A percentile compares a stretch with the other conserved stretches of the same genome.
Conservation (phyloP, 306 rosid species). For the Vicia sativa region DNA sequence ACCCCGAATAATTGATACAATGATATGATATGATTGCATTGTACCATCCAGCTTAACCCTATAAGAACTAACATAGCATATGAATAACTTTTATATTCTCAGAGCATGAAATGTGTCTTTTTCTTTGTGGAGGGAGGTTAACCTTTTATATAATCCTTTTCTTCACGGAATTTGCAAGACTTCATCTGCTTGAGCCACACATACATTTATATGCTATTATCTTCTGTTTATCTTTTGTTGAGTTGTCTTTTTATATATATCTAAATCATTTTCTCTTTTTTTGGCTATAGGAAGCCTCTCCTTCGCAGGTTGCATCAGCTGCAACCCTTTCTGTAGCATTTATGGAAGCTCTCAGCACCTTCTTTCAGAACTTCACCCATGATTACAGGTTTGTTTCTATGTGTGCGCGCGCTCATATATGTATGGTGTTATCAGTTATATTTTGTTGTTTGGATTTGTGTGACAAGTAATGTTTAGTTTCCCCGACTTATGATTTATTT, state of each 20-base stretch:
- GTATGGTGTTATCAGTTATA: constrained; percentile 11
- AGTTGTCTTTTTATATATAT: constrained; percentile 25
- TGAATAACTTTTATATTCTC: neutral
- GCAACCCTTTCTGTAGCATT: constrained; percentile 94
- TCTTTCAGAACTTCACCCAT: constrained; percentile 83
- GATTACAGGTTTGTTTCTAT: constrained; percentile 75
- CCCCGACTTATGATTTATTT: constrained; percentile 27
- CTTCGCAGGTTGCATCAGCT: constrained; percentile 96
- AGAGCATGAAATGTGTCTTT: neutral
- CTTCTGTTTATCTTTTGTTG: constrained; percentile 6
- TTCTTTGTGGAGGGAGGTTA: neutral
- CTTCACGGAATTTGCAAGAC: constrained; percentile 16
- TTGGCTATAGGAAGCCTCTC: constrained; percentile 78
- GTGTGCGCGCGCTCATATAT: neutral
- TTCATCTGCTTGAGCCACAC: neutral
- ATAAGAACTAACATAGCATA: neutral
- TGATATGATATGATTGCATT: neutral
- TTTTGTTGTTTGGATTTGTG: constrained; percentile 18
- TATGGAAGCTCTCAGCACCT: constrained; percentile 96
- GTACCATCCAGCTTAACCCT: constrained; percentile 2
- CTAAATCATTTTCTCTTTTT: constrained; percentile 29
- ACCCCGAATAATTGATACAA: neutral
- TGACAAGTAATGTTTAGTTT: neutral
- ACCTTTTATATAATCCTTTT: neutral
- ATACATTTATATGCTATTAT: constrained; percentile 1